phyloP scores from a whole-genome alignment of 495 filamentous ascomycete species.

The Aspergillus baeticus region DNA sequence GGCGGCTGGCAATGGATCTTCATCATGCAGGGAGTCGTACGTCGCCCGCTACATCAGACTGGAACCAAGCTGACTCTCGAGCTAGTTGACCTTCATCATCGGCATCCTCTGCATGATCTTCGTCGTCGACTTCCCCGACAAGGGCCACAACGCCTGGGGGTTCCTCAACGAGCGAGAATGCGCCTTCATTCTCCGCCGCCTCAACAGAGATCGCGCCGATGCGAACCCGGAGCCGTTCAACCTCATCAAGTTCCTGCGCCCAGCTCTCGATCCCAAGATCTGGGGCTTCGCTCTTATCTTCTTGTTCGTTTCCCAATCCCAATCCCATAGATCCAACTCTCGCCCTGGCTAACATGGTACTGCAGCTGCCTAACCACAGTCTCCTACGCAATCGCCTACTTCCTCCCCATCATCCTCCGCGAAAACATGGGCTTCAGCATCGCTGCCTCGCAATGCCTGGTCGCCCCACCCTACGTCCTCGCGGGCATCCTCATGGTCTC shows the following conservation, averaged over 20 bases:
- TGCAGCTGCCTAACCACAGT: conserved; percentile 51
- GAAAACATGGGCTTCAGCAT: conserved; percentile 57
- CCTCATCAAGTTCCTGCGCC: conserved; percentile 26
- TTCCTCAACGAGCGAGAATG: conserved; percentile 39
- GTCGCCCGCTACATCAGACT: background rate
- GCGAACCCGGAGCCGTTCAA: conserved; percentile 28
- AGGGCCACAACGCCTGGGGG: conserved; percentile 26
- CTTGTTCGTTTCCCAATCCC: conserved; percentile 1
- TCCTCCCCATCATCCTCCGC: conserved; percentile 63
- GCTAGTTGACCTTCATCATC: conserved; percentile 8
- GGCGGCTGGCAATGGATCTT: conserved; percentile 66
- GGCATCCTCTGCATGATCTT: conserved; percentile 15
- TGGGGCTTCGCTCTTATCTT: conserved; percentile 44
- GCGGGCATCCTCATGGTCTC: conserved; percentile 60
- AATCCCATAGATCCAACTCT: background rate
- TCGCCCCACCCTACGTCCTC: conserved; percentile 61
- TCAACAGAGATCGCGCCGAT: conserved; percentile 37
- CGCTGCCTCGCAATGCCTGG: conserved; percentile 57
- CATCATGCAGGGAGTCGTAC: conserved; percentile 57
- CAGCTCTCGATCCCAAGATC: conserved; percentile 34
- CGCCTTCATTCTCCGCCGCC: conserved; percentile 36
- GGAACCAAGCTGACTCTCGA: too few species aligned
- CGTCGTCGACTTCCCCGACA: conserved; percentile 51
- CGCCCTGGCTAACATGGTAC: background rate
- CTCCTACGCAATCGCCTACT: conserved; percentile 66